Conservation (phyloP, 768 basidiomycete species). For the Amanita rubescens region DNA sequence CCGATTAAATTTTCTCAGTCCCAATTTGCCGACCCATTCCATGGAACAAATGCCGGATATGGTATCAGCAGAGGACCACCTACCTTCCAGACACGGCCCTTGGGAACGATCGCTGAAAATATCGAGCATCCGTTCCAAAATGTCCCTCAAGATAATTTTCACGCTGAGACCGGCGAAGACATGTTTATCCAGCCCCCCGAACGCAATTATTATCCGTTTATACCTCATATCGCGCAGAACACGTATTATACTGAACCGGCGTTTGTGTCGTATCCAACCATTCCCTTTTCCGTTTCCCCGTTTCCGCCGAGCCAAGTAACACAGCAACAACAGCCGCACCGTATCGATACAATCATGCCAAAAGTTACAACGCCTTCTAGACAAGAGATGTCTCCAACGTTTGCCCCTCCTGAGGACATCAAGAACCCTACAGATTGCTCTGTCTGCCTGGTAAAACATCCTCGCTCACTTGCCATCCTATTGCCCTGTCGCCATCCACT, state of each 20-base stretch:
- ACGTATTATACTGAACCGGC: conserved; percentile 5
- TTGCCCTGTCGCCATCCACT: conserved; percentile 70
- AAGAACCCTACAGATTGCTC: conserved; percentile 40
- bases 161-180: conserved; percentile 1
- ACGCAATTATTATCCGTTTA: conserved; percentile 8
- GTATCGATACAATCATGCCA: neutral
- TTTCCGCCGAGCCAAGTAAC: neutral
- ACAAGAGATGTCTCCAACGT: neutral
- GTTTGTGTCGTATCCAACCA: conserved; percentile 5
- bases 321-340: neutral
- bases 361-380: neutral
- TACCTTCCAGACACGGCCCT: conserved; percentile 16
- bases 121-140: conserved; percentile 37
- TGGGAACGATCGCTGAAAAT: conserved; percentile 32
- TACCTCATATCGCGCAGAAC: neutral
- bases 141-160: conserved; percentile 3
- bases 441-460: conserved; percentile 47
- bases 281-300: conserved; percentile 2
- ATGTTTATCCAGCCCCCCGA: conserved; percentile 12
- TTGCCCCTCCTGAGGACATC: neutral
- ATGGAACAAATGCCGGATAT: conserved; percentile 10
- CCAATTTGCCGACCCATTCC: conserved; percentile 36
- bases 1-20: conserved; percentile 15
- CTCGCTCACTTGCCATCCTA: conserved; percentile 51
- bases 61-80: conserved; percentile 13